Evolutionary conservation across 352 stramenopile genomes (phyloP), one percentile per base, ranked within the genome.

Genomic region (Pythium diclinum): DNA sequence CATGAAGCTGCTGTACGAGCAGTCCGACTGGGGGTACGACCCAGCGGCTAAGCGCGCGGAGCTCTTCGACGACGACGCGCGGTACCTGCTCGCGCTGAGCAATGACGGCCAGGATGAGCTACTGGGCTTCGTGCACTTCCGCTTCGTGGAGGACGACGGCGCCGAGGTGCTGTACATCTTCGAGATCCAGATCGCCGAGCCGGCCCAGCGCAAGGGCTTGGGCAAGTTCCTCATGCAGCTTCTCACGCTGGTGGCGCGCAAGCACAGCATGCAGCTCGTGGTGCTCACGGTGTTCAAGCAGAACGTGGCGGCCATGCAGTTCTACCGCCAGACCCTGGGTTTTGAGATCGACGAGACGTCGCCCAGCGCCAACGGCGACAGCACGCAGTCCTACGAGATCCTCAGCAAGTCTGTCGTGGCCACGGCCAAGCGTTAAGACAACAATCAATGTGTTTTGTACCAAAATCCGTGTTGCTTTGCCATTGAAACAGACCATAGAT

Each of bases 271-370:
- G 86, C 71, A 93, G 51, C 91, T 97, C 67, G 79, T 98, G 33
- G 78, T 98, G 60, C 78, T 98, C 53, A 98, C 95, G 3, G 95
- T 98, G 21, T 98, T 98, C 65, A 96, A 97, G 72, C 68, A 56
- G 6, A 98, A 98, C 71, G 56, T 67, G 10, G 58, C 65, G 9
- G 95, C 95, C 10, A 86, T 97, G 76, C 66, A 63, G 25, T 98
- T 98, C 74, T 98, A 98, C 74, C 77, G 69, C 51, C 63, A 88
- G 28, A 92, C 79, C 36, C 63, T 98, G 69, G 76, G 78, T 32
- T 98, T 98, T 69, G 55, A 59, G 21, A 81, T 98, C 28, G 95
- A 98, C 69, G 85, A 96, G 66, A 95, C 77, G 28, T 97, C 92
- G 55, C 95, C 95, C 6, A 97, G 86, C 62, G 70, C 74, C 1